A percentile compares a stretch with the other conserved stretches of the same genome.
phyloP scores from a whole-genome alignment of 208 protist genomes.

The Endotrypanum monterogeii region DNA sequence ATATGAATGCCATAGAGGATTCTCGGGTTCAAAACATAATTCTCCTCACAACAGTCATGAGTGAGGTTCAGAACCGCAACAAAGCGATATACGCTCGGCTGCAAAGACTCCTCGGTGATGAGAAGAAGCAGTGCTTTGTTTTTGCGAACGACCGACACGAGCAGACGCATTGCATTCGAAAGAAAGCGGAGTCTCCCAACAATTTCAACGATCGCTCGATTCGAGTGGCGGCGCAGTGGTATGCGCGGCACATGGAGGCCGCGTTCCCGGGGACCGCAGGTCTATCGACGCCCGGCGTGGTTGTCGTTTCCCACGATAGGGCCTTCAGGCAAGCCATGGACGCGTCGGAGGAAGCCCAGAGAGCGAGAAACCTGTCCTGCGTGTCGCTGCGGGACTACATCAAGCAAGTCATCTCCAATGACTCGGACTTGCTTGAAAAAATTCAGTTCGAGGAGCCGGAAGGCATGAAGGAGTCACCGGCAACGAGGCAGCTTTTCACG shows the following conservation, averaged over 20 bases:
- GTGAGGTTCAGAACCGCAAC: slow-evolving; percentile 92
- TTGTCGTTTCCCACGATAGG: slow-evolving; percentile 77
- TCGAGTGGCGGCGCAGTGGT: slow-evolving; percentile 86
- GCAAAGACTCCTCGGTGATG: slow-evolving; percentile 71
- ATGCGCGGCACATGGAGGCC: slow-evolving; percentile 61
- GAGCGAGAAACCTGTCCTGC: slow-evolving; percentile 57
- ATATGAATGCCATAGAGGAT: slow-evolving; percentile 92
- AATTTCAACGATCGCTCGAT: slow-evolving; percentile 93
- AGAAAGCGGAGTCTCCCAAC: slow-evolving; percentile 76
- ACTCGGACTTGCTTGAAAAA: slow-evolving; percentile 84
- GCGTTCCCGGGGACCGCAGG: slow-evolving; percentile 36
- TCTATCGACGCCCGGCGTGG: slow-evolving; percentile 24
- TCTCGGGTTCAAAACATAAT: slow-evolving; percentile 81
- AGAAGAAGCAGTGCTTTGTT: slow-evolving; percentile 82
- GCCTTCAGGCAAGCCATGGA: slow-evolving; percentile 47
- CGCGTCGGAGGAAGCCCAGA: slow-evolving; percentile 27
- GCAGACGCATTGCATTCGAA: slow-evolving; percentile 78
- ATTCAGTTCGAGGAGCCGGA: slow-evolving; percentile 72
- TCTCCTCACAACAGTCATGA: slow-evolving; percentile 87
- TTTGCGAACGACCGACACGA: slow-evolving; percentile 93
- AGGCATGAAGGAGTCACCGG: slow-evolving; percentile 66
- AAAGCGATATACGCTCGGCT: slow-evolving; percentile 87
- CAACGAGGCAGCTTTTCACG: slow-evolving; percentile 54
- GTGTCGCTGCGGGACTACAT: slow-evolving; percentile 69
- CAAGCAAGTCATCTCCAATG: slow-evolving; percentile 35